A percentile compares a stretch with the other conserved stretches of the same genome.
phyloP scores from a whole-genome alignment of 2,329 filamentous ascomycete species.

The Huntiella abstrusa region DNA sequence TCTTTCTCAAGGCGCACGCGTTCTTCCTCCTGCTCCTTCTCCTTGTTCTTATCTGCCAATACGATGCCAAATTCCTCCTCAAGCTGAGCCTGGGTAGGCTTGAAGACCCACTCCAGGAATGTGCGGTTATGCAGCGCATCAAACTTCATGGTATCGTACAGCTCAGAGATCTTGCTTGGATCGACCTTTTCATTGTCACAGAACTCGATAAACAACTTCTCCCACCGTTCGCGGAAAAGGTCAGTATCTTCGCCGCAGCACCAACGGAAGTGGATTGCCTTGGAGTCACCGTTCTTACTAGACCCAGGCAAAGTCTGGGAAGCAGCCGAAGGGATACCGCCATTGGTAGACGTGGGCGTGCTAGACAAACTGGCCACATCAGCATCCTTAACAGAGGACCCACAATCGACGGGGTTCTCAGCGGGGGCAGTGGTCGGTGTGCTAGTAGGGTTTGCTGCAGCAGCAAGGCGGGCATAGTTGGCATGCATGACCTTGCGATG shows the following conservation, averaged over 20 bases:
- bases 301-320: background rate
- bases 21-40: slow-evolving; percentile 18
- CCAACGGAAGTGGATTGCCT: slow-evolving; percentile 40
- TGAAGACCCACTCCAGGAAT: slow-evolving; percentile 95
- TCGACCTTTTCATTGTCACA: slow-evolving; percentile 95
- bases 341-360: slow-evolving; percentile 4
- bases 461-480: slow-evolving; percentile 70
- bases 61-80: slow-evolving; percentile 44
- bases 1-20: slow-evolving; percentile 19
- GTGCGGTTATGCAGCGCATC: slow-evolving; percentile 92
- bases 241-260: slow-evolving; percentile 91
- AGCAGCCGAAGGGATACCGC: background rate
- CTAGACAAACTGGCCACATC: slow-evolving; percentile 23
- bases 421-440: slow-evolving; percentile 1
- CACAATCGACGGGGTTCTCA: background rate
- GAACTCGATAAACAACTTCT: slow-evolving; percentile 94
- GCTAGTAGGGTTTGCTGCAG: slow-evolving; percentile 14
- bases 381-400: slow-evolving; percentile 2
- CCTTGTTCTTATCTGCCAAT: slow-evolving; percentile 14
- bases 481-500: slow-evolving; percentile 87
- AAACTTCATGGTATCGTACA: slow-evolving; percentile 99
- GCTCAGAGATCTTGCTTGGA: slow-evolving; percentile 92
- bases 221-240: slow-evolving; percentile 91
- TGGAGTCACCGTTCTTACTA: slow-evolving; percentile 5
- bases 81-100: slow-evolving; percentile 60